Percentiles rank a stretch among this genome's conserved stretches.
Evolutionary conservation across 805 yeast species (phyloP).

Genomic region (Myxozyma melibiosi): DNA sequence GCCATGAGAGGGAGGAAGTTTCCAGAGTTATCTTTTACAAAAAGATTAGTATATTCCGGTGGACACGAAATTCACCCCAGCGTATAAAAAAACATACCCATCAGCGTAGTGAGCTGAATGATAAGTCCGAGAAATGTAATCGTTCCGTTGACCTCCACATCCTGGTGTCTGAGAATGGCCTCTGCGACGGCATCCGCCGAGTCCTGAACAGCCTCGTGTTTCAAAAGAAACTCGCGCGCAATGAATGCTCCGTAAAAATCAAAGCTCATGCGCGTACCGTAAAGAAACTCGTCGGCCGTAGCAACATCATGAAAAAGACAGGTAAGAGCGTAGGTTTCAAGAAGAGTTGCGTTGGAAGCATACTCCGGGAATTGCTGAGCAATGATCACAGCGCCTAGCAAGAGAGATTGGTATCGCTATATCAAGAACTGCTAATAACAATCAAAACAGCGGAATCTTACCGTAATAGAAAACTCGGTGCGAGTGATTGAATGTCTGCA

Average conservation of each 20-base stretch:
- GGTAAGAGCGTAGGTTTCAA: conserved; percentile 31
- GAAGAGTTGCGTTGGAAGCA: conserved; percentile 16
- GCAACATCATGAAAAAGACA: conserved; percentile 36
- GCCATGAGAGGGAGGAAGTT: conserved; percentile 17
- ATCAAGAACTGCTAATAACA: background rate
- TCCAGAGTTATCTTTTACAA: conserved; percentile 9
- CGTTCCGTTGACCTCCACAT: conserved; percentile 30
- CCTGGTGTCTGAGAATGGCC: conserved; percentile 36
- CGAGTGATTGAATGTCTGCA: conserved; percentile 15
- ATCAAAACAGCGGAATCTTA: no score
- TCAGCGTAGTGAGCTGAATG: conserved; percentile 33
- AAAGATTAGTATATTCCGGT: background rate
- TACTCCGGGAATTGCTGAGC: conserved; percentile 34
- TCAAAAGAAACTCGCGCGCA: conserved; percentile 31
- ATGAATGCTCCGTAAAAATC: conserved; percentile 36
- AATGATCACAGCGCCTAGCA: conserved; percentile 9
- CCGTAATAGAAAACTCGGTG: conserved; percentile 19
- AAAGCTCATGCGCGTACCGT: conserved; percentile 34
- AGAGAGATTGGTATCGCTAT: background rate
- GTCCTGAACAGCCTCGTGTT: conserved; percentile 22
- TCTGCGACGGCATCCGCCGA: conserved; percentile 35
- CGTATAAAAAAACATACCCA: conserved; percentile 23
- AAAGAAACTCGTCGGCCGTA: conserved; percentile 29
- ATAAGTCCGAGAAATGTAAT: conserved; percentile 33
- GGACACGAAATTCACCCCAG: background rate